Evolutionary conservation across 371 early-diverging fungal genomes (phyloP).

Genomic region (Dichotomocladium elegans): DNA sequence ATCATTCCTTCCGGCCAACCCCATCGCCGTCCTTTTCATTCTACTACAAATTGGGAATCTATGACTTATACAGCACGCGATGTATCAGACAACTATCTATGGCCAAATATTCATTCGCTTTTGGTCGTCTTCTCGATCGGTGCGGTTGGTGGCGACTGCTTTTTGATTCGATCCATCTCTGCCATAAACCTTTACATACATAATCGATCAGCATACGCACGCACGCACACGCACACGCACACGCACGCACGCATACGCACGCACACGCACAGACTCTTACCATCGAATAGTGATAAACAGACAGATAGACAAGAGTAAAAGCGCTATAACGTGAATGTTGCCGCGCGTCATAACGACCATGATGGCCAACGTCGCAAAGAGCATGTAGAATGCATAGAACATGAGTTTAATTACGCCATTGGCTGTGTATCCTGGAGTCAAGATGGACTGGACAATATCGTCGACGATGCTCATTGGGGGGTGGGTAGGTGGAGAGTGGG

Average conservation of each 20-base stretch:
- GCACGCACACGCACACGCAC: not conserved
- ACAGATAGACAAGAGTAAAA: conserved; percentile 45
- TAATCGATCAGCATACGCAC: not conserved
- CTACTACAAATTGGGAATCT: too few relatives aligned
- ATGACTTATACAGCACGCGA: too few relatives aligned
- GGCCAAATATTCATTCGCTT: too few relatives aligned
- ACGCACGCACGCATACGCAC: not conserved
- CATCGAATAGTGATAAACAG: conserved; percentile 56
- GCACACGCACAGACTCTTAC: conserved; percentile 29
- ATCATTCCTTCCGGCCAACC: too few relatives aligned
- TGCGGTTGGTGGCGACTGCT: not conserved
- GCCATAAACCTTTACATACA: conserved; percentile 23
- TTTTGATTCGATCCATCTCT: conserved; percentile 14
- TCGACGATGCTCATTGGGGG: conserved; percentile 17
- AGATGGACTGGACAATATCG: conserved; percentile 47
- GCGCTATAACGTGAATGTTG: conserved; percentile 52
- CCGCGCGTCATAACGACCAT: conserved; percentile 43
- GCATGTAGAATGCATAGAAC: conserved; percentile 54
- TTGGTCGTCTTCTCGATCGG: not conserved
- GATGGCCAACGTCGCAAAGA: conserved; percentile 44
- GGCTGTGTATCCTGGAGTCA: conserved; percentile 61
- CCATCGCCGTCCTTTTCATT: too few relatives aligned
- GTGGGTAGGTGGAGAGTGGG: not conserved
- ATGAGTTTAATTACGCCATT: conserved; percentile 48
- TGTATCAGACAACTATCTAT: too few relatives aligned